Conservation (phyloP, 2,329 filamentous ascomycete genomes). For the Raffaelea deltoideospora region DNA sequence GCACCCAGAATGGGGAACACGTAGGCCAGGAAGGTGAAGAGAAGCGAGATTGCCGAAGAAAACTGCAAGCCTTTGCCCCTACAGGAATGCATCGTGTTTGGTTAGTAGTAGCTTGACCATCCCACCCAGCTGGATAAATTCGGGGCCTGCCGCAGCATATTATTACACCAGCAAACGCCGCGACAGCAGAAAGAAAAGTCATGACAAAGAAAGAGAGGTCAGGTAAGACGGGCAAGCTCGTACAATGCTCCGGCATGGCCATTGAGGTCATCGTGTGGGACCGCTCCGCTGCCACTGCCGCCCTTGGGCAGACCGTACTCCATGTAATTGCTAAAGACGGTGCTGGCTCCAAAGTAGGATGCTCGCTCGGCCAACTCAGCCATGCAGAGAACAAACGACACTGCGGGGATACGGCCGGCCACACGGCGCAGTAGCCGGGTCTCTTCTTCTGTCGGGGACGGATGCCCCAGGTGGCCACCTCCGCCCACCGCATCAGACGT, state of each 20-base stretch:
- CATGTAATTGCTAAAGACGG: background rate
- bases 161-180: too few species aligned
- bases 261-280: slow-evolving; percentile 14
- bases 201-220: too few species aligned
- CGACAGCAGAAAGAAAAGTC: too few species aligned
- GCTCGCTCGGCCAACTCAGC: slow-evolving; percentile 23
- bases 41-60: slow-evolving; percentile 12
- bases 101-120: too few species aligned
- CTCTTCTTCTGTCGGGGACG: slow-evolving; percentile 31
- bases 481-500: background rate
- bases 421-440: slow-evolving; percentile 27
- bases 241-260: slow-evolving; percentile 31
- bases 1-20: slow-evolving; percentile 33
- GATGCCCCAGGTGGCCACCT: slow-evolving; percentile 9
- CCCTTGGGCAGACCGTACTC: background rate
- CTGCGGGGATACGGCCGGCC: slow-evolving; percentile 24
- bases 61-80: slow-evolving; percentile 5
- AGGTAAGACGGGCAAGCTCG: too few species aligned
- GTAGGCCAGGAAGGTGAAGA: slow-evolving; percentile 33
- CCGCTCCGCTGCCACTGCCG: background rate
- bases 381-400: slow-evolving; percentile 30
- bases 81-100: too few species aligned
- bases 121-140: too few species aligned
- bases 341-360: background rate
- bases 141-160: background rate